Conservation (phyloP, 257 asterid species). For the Prunella vulgaris region DNA sequence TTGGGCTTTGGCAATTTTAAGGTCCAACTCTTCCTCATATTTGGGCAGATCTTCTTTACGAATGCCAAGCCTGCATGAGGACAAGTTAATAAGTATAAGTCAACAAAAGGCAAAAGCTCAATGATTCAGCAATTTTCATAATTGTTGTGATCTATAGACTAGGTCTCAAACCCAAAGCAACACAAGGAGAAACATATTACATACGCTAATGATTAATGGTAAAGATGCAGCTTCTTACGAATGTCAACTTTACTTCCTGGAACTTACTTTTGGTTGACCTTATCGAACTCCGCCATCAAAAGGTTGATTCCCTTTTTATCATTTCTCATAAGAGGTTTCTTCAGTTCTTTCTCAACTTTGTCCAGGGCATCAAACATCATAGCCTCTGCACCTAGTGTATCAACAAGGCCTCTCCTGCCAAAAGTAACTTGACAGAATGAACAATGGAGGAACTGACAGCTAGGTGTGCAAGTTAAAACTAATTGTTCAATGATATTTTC, state of each 20-base stretch:
- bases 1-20: slow-evolving; percentile 83
- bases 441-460: slow-evolving; percentile 5
- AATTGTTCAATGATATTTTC: not conserved
- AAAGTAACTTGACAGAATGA: slow-evolving; percentile 3
- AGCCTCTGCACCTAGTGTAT: slow-evolving; percentile 77
- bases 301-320: slow-evolving; percentile 90
- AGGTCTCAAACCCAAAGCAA: not conserved
- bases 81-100: slow-evolving; percentile 3
- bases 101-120: slow-evolving; percentile 5
- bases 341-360: slow-evolving; percentile 79
- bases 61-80: slow-evolving; percentile 67
- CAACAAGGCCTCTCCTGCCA: slow-evolving; percentile 82
- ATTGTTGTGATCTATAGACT: not conserved
- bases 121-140: slow-evolving; percentile 15
- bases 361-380: slow-evolving; percentile 83
- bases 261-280: slow-evolving; percentile 89
- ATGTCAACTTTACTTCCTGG: slow-evolving; percentile 4
- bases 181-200: not conserved
- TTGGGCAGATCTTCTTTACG: slow-evolving; percentile 76
- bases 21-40: slow-evolving; percentile 80
- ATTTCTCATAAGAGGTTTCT: slow-evolving; percentile 82
- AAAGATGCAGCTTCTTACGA: not conserved
- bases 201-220: not conserved
- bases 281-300: slow-evolving; percentile 71
- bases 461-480: slow-evolving; percentile 12